Base-by-base conservation (phyloP, 352 stramenopile genomes). In the Phytophthora macrochlamydospora region DNA sequence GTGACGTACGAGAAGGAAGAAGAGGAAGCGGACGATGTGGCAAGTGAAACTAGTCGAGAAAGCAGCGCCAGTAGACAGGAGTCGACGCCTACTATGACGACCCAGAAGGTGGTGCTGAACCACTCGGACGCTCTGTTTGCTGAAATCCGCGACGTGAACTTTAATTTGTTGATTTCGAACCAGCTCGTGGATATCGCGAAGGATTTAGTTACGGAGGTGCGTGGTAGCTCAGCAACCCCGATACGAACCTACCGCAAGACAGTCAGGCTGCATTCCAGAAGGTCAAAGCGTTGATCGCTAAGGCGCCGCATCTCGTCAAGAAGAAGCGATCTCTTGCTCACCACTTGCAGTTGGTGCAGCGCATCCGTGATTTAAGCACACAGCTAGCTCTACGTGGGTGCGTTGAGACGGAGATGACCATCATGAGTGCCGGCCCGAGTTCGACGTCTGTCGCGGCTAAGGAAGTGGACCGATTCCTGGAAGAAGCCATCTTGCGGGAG, bases 371-470 rank as follows among this genome's bases (percentile, higher is more conserved):
- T 31, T 65, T 79, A 8, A 94, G 86, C 51, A 78, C 78, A 42
- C 71, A 91, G 35, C 65, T 85, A 12, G 76, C 73, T 14, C 65
- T 93, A 13, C 81, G 79, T 28, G 77, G 79, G 2, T 92, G 83
- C 56, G 77, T 95, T 28, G 84, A 93, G 63, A 89, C 79, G 1
- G 87, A 95, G 62, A 92, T 92, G 80, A 73, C 76, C n/a, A 92
- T 95, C 56, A 80, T 95, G 63, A 90, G 71, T 56, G 73, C 74
- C 40, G 81, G 76, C 0, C 76, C 86, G 44, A 85, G 75, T 52
- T 62, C 65, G 11, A 73, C 67, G 24, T 81, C 71, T 5, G 30
- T 66, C 48, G 62, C 69, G 28, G 72, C 67, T n/a, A 85, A 86
- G 43, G 80, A 87, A 57, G 73, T 92, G 12, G 86, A 92, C 43